A percentile compares a stretch with the other conserved stretches of the same genome.
Evolutionary conservation across 306 rosid genomes (phyloP).

Genomic region (Prunus padus): DNA sequence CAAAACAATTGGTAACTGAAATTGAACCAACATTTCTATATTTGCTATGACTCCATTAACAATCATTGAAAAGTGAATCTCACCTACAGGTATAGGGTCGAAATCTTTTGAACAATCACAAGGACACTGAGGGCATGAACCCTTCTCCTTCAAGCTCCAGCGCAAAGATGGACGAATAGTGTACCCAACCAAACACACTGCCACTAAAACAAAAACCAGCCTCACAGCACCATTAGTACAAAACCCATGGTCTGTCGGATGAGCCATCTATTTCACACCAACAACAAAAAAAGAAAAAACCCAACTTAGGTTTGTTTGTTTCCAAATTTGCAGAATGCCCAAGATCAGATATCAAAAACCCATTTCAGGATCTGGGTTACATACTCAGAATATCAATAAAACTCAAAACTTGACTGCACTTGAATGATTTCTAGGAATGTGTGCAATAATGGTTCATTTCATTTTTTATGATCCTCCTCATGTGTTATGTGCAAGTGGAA

Average conservation of each 20-base stretch:
- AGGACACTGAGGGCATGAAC: constrained; percentile 45
- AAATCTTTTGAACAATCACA: constrained; percentile 49
- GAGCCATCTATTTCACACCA: constrained; percentile 47
- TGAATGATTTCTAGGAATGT: background rate
- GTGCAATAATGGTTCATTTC: background rate
- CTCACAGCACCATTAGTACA: constrained; percentile 26
- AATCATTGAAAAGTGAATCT: constrained; percentile 29
- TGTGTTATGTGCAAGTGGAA: too few relatives aligned
- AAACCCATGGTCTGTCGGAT: constrained; percentile 29
- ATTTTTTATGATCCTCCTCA: background rate
- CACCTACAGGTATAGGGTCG: constrained; percentile 36
- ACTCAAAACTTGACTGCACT: background rate
- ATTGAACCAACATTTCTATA: background rate
- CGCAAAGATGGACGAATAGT: constrained; percentile 28
- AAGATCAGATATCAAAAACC: constrained; percentile 20
- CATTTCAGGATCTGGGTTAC: constrained; percentile 10
- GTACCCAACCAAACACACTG: constrained; percentile 45
- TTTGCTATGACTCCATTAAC: background rate
- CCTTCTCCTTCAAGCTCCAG: constrained; percentile 27
- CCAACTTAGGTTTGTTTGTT: constrained; percentile 5
- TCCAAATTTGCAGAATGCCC: constrained; percentile 2
- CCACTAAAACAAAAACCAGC: constrained; percentile 41
- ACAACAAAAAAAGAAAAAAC: background rate
- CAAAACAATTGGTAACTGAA: background rate
- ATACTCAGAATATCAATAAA: background rate